A percentile compares a stretch with the other conserved stretches of the same genome.
Conservation (phyloP, 139 green algal species). For the Asterochloris erici region DNA sequence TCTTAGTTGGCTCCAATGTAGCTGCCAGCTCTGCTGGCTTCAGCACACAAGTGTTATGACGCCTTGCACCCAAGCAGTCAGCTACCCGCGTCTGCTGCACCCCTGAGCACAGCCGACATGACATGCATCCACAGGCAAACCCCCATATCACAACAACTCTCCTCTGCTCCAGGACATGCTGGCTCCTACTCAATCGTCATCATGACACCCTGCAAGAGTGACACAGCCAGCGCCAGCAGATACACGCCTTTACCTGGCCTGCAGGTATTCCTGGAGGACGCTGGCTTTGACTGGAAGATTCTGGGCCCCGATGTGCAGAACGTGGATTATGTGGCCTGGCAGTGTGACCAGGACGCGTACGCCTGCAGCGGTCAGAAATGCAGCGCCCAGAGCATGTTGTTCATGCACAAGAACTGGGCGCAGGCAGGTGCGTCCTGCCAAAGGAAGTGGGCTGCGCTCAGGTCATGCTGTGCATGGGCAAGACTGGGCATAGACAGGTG, state of each 20-base stretch:
- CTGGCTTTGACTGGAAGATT: slow-evolving; percentile 98
- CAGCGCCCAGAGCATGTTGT: slow-evolving; percentile 93
- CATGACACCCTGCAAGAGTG: too few relatives aligned
- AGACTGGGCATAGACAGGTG: too few relatives aligned
- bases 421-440: neutral
- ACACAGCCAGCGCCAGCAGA: neutral
- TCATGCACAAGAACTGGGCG: slow-evolving; percentile 74
- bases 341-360: slow-evolving; percentile 96
- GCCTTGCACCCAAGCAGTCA: too few relatives aligned
- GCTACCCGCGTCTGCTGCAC: too few relatives aligned
- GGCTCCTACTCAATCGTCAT: too few relatives aligned
- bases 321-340: slow-evolving; percentile 88
- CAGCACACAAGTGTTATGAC: too few relatives aligned
- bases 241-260: neutral
- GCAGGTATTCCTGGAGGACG: slow-evolving; percentile 91
- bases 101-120: too few relatives aligned
- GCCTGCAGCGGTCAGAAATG: slow-evolving; percentile 96
- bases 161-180: too few relatives aligned
- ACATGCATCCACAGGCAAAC: too few relatives aligned
- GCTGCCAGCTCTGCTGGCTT: too few relatives aligned
- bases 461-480: neutral
- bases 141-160: too few relatives aligned
- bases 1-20: too few relatives aligned
- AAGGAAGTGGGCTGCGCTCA: slow-evolving; percentile 25
- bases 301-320: slow-evolving; percentile 81